Evolutionary conservation across 139 green algal genomes (phyloP).

Genomic region (Chlorella sp.): DNA sequence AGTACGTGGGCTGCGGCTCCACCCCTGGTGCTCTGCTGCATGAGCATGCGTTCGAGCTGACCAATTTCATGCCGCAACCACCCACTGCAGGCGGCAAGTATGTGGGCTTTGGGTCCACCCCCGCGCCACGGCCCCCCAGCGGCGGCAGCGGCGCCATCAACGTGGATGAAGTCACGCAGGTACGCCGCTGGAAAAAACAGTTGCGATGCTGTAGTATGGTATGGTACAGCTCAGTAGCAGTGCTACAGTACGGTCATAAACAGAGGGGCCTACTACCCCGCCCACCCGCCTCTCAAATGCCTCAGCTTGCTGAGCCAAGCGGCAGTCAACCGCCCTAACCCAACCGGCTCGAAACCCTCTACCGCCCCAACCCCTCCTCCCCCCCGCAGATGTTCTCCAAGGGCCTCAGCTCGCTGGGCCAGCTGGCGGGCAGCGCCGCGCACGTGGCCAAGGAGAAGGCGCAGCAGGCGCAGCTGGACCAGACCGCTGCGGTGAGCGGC

Average conservation of each 20-base stretch:
- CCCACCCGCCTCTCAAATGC: too few species aligned
- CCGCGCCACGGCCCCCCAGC: constrained; percentile 1
- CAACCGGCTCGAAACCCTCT: too few species aligned
- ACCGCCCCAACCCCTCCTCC: not conserved
- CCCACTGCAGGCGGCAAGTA: constrained; percentile 87
- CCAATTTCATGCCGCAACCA: not conserved
- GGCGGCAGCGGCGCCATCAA: not conserved
- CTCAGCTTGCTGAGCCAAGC: too few species aligned
- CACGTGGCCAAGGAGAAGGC: constrained; percentile 12
- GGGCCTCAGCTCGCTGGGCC: constrained; percentile 58
- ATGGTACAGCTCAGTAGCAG: too few species aligned
- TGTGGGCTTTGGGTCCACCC: constrained; percentile 94
- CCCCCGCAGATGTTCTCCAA: constrained; percentile 61
- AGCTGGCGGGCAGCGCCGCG: constrained; percentile 41
- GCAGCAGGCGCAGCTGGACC: constrained; percentile 21
- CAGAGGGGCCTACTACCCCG: too few species aligned
- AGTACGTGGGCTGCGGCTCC: constrained; percentile 98
- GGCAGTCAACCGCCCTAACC: too few species aligned
- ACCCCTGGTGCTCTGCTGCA: too few species aligned
- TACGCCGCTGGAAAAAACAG: too few species aligned
- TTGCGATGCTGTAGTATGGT: too few species aligned
- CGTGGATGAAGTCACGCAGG: constrained; percentile 31
- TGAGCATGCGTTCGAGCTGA: too few species aligned
- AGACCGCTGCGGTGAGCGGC: constrained; percentile 8
- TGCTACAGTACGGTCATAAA: too few species aligned